Percentiles rank a stretch among this genome's conserved stretches.
phyloP scores from a whole-genome alignment of 768 basidiomycete genomes.

The Mycena chlorophos region DNA sequence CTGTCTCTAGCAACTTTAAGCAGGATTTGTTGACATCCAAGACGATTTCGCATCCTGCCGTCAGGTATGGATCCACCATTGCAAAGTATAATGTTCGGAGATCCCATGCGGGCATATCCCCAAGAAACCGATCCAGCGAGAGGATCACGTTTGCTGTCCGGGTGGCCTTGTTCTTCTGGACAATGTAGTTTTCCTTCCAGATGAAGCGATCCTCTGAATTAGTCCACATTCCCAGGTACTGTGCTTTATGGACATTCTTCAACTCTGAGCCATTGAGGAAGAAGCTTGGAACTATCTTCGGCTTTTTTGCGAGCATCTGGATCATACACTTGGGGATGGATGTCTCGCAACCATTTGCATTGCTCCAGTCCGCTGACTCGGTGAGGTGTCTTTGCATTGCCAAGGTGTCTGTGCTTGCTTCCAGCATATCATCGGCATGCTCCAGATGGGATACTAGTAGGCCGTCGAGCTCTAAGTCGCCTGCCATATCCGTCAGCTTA shows the following conservation, averaged over 20 bases:
- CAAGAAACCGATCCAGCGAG: not conserved
- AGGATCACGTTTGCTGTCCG: not conserved
- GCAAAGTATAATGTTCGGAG: not conserved
- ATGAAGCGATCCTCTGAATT: not conserved
- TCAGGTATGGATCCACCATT: slow-evolving; percentile 8
- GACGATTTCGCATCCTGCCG: slow-evolving; percentile 3
- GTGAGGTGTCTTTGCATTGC: no score
- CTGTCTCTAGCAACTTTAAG: slow-evolving; percentile 3
- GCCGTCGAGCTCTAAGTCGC: no score
- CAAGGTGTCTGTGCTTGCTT: no score
- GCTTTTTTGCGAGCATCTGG: not conserved
- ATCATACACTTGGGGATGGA: no score
- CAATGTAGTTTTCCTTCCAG: not conserved
- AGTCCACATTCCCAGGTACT: not conserved
- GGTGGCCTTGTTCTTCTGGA: not conserved
- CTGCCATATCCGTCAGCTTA: no score
- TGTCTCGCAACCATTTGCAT: no score
- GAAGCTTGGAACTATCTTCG: not conserved
- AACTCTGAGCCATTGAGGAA: not conserved
- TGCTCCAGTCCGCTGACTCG: no score
- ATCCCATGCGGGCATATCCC: not conserved
- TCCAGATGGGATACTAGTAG: no score
- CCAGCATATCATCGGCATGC: no score
- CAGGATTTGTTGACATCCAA: slow-evolving; percentile 2
- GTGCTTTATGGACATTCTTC: not conserved